Base-by-base conservation (phyloP, 805 yeast genomes). In the Metschnikowia santaceciliae region DNA sequence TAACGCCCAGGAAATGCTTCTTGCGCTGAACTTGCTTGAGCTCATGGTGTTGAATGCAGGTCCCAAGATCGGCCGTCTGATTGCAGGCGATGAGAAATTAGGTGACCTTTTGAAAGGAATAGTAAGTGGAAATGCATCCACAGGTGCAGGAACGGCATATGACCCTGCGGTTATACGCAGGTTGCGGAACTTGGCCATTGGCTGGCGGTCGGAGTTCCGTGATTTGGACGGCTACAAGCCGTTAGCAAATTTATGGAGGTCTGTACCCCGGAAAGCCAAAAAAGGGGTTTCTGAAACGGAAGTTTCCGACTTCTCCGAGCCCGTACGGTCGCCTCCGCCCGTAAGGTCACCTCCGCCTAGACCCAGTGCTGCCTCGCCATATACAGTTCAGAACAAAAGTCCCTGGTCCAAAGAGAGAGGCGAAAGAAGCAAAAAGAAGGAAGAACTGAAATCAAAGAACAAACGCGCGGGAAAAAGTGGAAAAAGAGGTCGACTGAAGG, bases 31-130 rank as follows among this genome's bases (percentile, higher is more conserved):
- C 47, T 55, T 73, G 22, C 63, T 74, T 49, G 78, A 72, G 55
- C 59, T 74, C 42, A 51, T 74, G 51, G 62, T 73, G 14, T 62
- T 72, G 53, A 74, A 74, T 61, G 69, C 85, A 61, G 78, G 77
- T 63, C 52, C 63, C 52, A 60, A 65, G 50, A 61, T 72, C 65
- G 74, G 72, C 11, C 64, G 69, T 3, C 58, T 63, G 2, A 59
- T 89, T 45, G 88, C 86, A 58, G 76, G 81, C 53, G 97, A 90
- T 67, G 77, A 78, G 34, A 83, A 80, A 63, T 70, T 90, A 40
- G 64, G 83, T 22, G 90, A 86, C 38, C 77, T 89, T 38, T 72
- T 90, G 56, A 75, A 76, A 35, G 67, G 74, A n/a, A 69, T 78
- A 50, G 73, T 81, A 7, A 70, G 53, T 54, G 66, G 84, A 0